Base-by-base conservation (phyloP, 192 early-diverging fungal species). In the Gaertneriomyces sp. region DNA sequence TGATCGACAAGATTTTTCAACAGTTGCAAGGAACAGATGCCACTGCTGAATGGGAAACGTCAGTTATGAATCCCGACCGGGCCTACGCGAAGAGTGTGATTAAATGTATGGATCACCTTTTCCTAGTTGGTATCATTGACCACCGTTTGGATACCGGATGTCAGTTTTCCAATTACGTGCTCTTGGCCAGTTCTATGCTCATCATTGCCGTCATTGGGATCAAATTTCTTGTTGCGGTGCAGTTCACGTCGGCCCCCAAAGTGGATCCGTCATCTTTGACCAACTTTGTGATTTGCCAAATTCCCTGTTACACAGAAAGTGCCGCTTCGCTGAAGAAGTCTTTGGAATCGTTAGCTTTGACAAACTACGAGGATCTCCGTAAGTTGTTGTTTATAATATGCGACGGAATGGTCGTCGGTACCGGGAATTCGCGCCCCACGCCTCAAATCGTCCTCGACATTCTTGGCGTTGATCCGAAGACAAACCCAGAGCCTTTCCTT, bases 361-460 rank as follows among this genome's bases (percentile, higher is more conserved):
- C 88, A 20, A 70, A 79, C 7, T 95, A 95, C 64, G 87, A 90
- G 53, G 89, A 91, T 76, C 86, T 90, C 47, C 81, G 87, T 42
- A 92, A 93, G 53, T 69, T 95, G 25, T 67, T 95, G 10, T 90
- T 94, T 59, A 75, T 96, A 16, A 90, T 96, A 54, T 86, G 85
- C 43, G 94, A 96, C 72, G 94, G 76, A n/a, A 81, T 81, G 79
- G 92, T 96, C 72, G 81, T 94, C 41, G 94, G 94, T 12, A 87
- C 84, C 33, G 94, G 94, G 42, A 95, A 96, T 63, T 92, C 95
- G 60, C 76, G 85, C 12, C 87, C 94, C 0, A 96, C 94, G 6
- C 93, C 94, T 11, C 76, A 87, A 54, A 93, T 96, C 60, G 93
- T 92, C 0, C 81, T 96, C n/a, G 91, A 95, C 63, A 86, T 95